Percentiles rank a stretch among this genome's conserved stretches.
phyloP scores from a whole-genome alignment of 208 protist species.

The Wallacemonas collosoma region DNA sequence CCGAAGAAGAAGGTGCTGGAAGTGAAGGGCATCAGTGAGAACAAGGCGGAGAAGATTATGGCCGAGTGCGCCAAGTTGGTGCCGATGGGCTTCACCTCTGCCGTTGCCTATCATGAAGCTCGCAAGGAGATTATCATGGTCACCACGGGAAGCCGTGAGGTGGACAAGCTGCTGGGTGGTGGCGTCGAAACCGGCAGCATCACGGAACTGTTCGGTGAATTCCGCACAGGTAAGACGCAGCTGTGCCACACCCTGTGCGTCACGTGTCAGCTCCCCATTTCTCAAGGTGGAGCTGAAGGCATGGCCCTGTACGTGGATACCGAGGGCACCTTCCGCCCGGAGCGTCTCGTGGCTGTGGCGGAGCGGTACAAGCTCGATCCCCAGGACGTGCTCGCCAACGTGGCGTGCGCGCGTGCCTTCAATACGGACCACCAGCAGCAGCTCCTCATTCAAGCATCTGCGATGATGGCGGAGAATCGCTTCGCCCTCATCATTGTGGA shows the following conservation, averaged over 20 bases:
- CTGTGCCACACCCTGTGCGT: constrained; percentile 99
- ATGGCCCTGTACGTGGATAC: constrained; percentile 99
- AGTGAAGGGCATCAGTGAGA: constrained; percentile 99
- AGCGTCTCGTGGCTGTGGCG: constrained; percentile 89
- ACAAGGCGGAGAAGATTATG: constrained; percentile 98
- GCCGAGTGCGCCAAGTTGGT: constrained; percentile 94
- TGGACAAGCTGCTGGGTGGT: constrained; percentile 97
- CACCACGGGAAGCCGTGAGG: constrained; percentile 98
- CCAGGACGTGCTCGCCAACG: constrained; percentile 99
- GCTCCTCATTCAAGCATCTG: constrained; percentile 95
- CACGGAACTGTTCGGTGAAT: constrained; percentile 99
- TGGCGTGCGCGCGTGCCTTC: constrained; percentile 98
- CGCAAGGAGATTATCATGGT: constrained; percentile 97
- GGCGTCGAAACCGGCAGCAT: constrained; percentile 99
- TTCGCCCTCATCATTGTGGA: constrained; percentile 99
- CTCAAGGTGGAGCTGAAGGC: constrained; percentile 96
- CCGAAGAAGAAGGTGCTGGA: constrained; percentile 96
- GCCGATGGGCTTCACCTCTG: constrained; percentile 98
- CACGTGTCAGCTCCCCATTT: constrained; percentile 96
- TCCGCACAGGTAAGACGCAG: constrained; percentile 99
- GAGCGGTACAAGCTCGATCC: constrained; percentile 95
- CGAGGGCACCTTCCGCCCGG: constrained; percentile 99
- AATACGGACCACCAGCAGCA: constrained; percentile 99
- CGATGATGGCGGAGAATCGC: constrained; percentile 98
- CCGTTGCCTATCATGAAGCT: constrained; percentile 95